Conservation (phyloP, 257 asterid species). For the Ajuga chamaepitys region DNA sequence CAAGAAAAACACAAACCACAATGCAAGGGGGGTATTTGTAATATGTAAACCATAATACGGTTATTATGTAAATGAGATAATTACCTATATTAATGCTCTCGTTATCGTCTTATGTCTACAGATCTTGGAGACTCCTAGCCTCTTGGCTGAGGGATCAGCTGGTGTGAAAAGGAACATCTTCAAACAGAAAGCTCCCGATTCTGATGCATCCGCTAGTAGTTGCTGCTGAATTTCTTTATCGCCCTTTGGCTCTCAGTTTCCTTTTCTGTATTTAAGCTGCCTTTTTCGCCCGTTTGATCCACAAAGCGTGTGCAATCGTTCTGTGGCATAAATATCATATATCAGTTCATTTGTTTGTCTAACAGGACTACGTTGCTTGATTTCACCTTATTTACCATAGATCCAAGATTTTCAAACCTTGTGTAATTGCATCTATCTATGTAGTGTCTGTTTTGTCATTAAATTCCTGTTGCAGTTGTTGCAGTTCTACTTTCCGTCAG, state of each 20-base stretch:
- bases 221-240: constrained; percentile 58
- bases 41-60: too few species aligned
- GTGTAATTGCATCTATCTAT: background rate
- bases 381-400: background rate
- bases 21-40: too few species aligned
- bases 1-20: too few species aligned
- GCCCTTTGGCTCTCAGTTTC: too few species aligned
- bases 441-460: background rate
- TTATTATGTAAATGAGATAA: too few species aligned
- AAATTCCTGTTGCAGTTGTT: background rate
- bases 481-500: background rate
- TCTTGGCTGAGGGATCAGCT: constrained; percentile 73
- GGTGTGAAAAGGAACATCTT: constrained; percentile 79
- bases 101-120: constrained; percentile 16
- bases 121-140: constrained; percentile 92
- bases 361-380: constrained; percentile 1
- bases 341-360: background rate
- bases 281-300: background rate
- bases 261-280: constrained; percentile 15
- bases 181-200: constrained; percentile 79
- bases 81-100: background rate
- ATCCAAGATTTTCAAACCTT: background rate
- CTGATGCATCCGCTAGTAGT: constrained; percentile 62
- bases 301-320: constrained; percentile 8
- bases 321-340: background rate